Evolutionary conservation across 202 grass and related monocot genomes (phyloP).

Genomic region (Setaria viridis): DNA sequence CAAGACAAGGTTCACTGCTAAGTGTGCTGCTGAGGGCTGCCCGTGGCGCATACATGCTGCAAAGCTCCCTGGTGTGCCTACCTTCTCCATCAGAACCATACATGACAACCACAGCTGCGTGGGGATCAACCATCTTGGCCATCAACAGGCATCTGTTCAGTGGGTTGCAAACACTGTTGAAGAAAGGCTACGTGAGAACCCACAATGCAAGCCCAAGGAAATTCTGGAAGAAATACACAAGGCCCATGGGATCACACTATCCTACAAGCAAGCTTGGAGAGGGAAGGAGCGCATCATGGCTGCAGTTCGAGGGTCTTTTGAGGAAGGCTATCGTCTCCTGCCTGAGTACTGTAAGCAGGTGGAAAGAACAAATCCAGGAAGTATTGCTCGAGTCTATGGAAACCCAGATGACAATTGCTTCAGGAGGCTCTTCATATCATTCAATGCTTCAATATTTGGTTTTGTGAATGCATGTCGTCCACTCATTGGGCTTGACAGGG

Average conservation of each 20-base stretch:
- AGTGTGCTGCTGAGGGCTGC: slow-evolving; percentile 79
- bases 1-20: slow-evolving; percentile 89
- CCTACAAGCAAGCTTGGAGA: slow-evolving; percentile 99
- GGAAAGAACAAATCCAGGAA: slow-evolving; percentile 89
- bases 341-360: slow-evolving; percentile 91
- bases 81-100: slow-evolving; percentile 95
- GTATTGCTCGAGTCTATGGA: slow-evolving; percentile 79
- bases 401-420: slow-evolving; percentile 87
- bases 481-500: slow-evolving; percentile 93
- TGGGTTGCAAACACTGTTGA: slow-evolving; percentile 95
- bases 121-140: slow-evolving; percentile 93
- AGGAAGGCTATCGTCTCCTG: slow-evolving; percentile 92
- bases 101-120: slow-evolving; percentile 76
- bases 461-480: slow-evolving; percentile 95
- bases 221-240: slow-evolving; percentile 99
- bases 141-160: slow-evolving; percentile 97
- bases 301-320: slow-evolving; percentile 90
- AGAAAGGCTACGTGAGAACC: slow-evolving; percentile 91
- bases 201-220: slow-evolving; percentile 97
- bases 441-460: slow-evolving; percentile 93
- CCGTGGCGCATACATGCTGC: slow-evolving; percentile 95
- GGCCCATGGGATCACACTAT: slow-evolving; percentile 93
- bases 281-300: slow-evolving; percentile 98
- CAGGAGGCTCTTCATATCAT: slow-evolving; percentile 83
- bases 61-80: slow-evolving; percentile 85